Base-by-base conservation (phyloP, 148 eudicot genomes). In the Arctostaphylos glauca region DNA sequence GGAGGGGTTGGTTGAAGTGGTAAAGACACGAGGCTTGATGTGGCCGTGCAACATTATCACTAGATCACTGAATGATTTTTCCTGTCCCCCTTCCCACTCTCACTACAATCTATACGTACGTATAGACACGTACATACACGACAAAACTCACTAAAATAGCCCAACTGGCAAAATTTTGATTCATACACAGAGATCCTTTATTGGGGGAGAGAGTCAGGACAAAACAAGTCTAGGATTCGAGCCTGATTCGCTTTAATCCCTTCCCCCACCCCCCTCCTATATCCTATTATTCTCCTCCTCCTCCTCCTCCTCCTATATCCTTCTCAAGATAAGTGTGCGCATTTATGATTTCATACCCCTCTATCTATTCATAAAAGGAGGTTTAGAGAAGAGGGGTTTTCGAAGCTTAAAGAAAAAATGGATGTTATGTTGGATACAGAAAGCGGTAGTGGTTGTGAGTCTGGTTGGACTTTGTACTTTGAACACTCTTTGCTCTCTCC, bases 381-480 rank as follows among this genome's bases (percentile, higher is more conserved):
- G 38, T 31, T 31, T 1, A 31, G 38, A 31, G 38, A 31, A 31
- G 38, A 31, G 38, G 38, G 38, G 1, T 31, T 31, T 31, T 31
- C 38, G 38, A 31, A 31, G 38, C 38, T 31, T 31, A 31, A 31
- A 31, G 38, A 56, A 86, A 84, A 81, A 68, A 84, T 50, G 46
- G 56, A 77, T 8, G 64, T 16, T 38, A 38, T 54, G 64, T 55
- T 54, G 80, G 25, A 23, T 77, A 54, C 80, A 41, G 48, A 77
- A 38, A 54, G 91, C 83, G 88, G 91, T 43, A 89, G 91, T 74
- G 95, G 93, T 43, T 90, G 95, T 80, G 95, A 94, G 64, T 94
- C 97, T 49, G 97, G 97, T 21, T 94, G 97, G 97, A 94, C 97
- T 67, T 68, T 81, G 2, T 94, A 94, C 89, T 85, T 94, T 5